Conservation (phyloP, 1,284 basidiomycete genomes). For the Porodaedalea pini region DNA sequence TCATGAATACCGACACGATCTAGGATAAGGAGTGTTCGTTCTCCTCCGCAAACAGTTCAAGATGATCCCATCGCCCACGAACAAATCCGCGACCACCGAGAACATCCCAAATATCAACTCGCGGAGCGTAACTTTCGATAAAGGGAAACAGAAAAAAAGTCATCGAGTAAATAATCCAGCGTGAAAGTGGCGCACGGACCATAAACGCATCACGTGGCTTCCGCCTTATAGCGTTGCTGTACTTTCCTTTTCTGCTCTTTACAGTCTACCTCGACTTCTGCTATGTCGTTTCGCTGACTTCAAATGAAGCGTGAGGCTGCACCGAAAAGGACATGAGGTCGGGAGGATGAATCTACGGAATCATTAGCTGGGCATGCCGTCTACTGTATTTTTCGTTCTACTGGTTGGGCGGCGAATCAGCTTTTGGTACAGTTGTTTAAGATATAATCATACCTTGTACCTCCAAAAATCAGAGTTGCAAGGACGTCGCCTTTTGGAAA, state of each 20-base stretch:
- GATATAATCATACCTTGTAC: not conserved
- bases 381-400: conserved; percentile 41
- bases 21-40: conserved; percentile 51
- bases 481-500: too few species aligned
- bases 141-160: conserved; percentile 4
- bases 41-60: conserved; percentile 33
- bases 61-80: conserved; percentile 18
- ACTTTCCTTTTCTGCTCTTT: conserved; percentile 33
- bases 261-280: conserved; percentile 60
- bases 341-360: conserved; percentile 39
- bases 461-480: not conserved
- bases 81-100: conserved; percentile 26
- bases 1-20: conserved; percentile 37
- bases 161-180: conserved; percentile 25
- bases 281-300: conserved; percentile 30
- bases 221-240: not conserved
- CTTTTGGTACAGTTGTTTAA: conserved; percentile 47
- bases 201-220: conserved; percentile 23
- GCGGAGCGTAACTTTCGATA: conserved; percentile 65
- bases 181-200: conserved; percentile 54
- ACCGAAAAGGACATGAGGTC: conserved; percentile 28
- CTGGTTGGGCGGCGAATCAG: conserved; percentile 67
- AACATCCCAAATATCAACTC: conserved; percentile 67
- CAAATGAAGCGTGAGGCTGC: conserved; percentile 25
- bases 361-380: conserved; percentile 70